A percentile compares a stretch with the other conserved stretches of the same genome.
Evolutionary conservation across 768 basidiomycete species (phyloP).

Genomic region (Lanmaoa pseudosensibilis): DNA sequence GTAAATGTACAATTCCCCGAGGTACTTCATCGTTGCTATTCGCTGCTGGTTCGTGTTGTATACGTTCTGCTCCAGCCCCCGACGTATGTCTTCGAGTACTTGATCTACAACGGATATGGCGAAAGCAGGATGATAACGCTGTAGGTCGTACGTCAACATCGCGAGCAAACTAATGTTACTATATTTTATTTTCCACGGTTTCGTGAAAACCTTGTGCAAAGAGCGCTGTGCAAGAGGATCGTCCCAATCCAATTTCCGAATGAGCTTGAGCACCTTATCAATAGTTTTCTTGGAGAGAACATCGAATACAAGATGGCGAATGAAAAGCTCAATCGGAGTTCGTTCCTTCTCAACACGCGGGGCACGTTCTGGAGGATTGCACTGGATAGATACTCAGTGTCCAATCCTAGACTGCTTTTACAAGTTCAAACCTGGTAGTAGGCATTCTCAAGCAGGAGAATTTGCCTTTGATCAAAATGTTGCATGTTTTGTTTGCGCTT

Average conservation of each 20-base stretch:
- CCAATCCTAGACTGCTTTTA: not conserved
- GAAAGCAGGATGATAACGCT: slow-evolving; percentile 90
- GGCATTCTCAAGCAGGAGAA: slow-evolving; percentile 91
- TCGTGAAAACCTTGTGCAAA: slow-evolving; percentile 90
- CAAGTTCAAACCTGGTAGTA: slow-evolving; percentile 79
- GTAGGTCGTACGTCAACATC: slow-evolving; percentile 93
- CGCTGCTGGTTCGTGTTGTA: slow-evolving; percentile 95
- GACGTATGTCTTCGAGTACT: slow-evolving; percentile 87
- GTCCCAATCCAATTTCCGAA: slow-evolving; percentile 98
- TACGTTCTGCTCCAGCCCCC: slow-evolving; percentile 89
- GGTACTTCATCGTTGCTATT: slow-evolving; percentile 88
- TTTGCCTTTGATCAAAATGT: slow-evolving; percentile 89
- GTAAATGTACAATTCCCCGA: slow-evolving; percentile 97
- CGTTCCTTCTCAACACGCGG: slow-evolving; percentile 85
- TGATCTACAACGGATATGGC: slow-evolving; percentile 89
- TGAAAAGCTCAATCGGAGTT: slow-evolving; percentile 86
- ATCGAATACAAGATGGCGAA: slow-evolving; percentile 93
- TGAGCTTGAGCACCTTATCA: slow-evolving; percentile 90
- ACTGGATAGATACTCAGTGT: slow-evolving; percentile 47
- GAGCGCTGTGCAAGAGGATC: slow-evolving; percentile 56
- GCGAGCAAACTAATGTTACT: slow-evolving; percentile 86
- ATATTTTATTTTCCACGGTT: slow-evolving; percentile 97
- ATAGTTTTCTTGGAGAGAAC: slow-evolving; percentile 91
- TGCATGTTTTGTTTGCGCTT: slow-evolving; percentile 90
- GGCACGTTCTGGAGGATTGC: slow-evolving; percentile 93